Evolutionary conservation across 192 early-diverging fungal genomes (phyloP).

Genomic region (Chytriomyces sp.): DNA sequence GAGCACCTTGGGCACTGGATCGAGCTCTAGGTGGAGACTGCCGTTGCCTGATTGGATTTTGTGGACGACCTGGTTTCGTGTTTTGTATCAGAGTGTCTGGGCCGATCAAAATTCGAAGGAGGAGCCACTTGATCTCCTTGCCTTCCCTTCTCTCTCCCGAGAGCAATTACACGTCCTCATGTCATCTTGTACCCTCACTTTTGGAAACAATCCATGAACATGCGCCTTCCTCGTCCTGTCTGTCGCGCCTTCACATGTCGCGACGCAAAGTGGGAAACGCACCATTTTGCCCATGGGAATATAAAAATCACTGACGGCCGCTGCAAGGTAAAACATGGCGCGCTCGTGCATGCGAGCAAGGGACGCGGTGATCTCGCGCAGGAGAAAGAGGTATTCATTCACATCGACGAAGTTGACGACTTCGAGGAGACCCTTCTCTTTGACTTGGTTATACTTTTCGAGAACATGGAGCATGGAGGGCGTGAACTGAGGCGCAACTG

Average conservation of each 20-base stretch:
- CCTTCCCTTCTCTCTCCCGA: too few species aligned
- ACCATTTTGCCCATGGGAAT: slow-evolving; percentile 92
- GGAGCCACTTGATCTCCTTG: too few species aligned
- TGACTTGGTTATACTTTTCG: slow-evolving; percentile 66
- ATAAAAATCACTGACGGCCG: slow-evolving; percentile 98
- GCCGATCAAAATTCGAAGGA: slow-evolving; percentile 1
- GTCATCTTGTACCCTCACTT: too few species aligned
- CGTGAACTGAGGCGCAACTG: slow-evolving; percentile 73
- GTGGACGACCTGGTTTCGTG: slow-evolving; percentile 69
- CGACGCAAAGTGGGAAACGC: background rate
- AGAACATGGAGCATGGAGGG: slow-evolving; percentile 67
- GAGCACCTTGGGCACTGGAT: slow-evolving; percentile 97
- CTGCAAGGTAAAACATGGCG: slow-evolving; percentile 95
- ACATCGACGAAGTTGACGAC: slow-evolving; percentile 88
- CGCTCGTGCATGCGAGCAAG: slow-evolving; percentile 65
- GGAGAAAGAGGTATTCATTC: slow-evolving; percentile 87
- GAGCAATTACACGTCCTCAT: too few species aligned
- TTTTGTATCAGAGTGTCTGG: background rate
- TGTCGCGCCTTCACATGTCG: background rate
- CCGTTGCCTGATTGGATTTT: slow-evolving; percentile 96
- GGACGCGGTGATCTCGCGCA: slow-evolving; percentile 72
- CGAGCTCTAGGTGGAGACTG: slow-evolving; percentile 80
- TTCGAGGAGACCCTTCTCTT: slow-evolving; percentile 64
- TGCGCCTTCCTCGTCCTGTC: too few species aligned
- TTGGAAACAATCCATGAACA: too few species aligned